Evolutionary conservation across 2,329 filamentous ascomycete genomes (phyloP).

Genomic region (Anthostomella pinea): DNA sequence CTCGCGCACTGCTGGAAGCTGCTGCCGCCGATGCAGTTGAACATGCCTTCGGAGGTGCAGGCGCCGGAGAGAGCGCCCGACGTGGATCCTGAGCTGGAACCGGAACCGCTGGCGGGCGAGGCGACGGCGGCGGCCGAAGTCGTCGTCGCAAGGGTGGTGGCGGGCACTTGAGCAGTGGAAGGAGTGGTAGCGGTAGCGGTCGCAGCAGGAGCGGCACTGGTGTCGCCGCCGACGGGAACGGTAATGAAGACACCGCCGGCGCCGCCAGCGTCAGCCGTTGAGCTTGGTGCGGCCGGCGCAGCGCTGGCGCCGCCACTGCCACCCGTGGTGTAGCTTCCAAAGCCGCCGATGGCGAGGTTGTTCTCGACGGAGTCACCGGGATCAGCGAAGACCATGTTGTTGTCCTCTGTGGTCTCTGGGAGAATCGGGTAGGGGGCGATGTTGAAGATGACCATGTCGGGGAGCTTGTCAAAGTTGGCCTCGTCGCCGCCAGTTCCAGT

Average conservation of each 20-base stretch:
- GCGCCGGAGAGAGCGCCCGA: conserved; percentile 34
- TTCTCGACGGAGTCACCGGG: conserved; percentile 58
- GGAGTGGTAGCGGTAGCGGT: conserved; percentile 17
- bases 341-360: conserved; percentile 39
- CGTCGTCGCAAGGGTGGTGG: conserved; percentile 16
- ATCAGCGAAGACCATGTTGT: conserved; percentile 65
- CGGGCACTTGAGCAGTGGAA: conserved; percentile 8
- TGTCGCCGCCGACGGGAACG: conserved; percentile 32
- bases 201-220: conserved; percentile 20
- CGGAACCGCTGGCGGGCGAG: conserved; percentile 19
- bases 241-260: conserved; percentile 35
- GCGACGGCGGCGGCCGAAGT: conserved; percentile 21
- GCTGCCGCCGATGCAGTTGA: conserved; percentile 51
- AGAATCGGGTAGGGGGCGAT: conserved; percentile 39
- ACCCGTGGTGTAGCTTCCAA: conserved; percentile 33
- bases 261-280: conserved; percentile 15
- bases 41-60: conserved; percentile 48
- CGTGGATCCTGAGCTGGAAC: conserved; percentile 24
- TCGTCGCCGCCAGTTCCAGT: conserved; percentile 49
- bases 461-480: conserved; percentile 59
- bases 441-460: conserved; percentile 75
- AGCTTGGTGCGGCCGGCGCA: conserved; percentile 6
- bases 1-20: conserved; percentile 55
- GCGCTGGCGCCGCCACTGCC: conserved; percentile 14
- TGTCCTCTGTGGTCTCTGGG: conserved; percentile 37